Base-by-base conservation (phyloP, 2,329 filamentous ascomycete genomes). In the Clonostachys rosea region DNA sequence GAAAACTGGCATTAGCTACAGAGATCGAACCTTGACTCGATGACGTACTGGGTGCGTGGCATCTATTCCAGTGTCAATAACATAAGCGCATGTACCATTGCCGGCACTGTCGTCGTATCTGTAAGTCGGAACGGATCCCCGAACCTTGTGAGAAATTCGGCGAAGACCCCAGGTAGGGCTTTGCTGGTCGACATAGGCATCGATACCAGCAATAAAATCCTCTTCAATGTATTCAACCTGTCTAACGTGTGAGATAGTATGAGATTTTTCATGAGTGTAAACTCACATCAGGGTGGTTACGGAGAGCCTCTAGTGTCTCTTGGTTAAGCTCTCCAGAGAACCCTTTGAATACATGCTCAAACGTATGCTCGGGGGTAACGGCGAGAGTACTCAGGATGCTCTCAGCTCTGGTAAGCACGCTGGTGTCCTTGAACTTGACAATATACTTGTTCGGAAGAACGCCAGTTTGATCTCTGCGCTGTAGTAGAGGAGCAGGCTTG, bases 51-150 rank as follows among this genome's bases (percentile, higher is more conserved):
- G 91, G 75, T 99, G 94, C 43, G 92, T 82, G 57, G 78, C 70
- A 77, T 96, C 96, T 79, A 89, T 95, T 62, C 94, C 95, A 48
- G 94, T 99, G 74, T 99, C 94, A 63, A 99, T 96, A 55, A 99
- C 88, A 65, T 99, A 99, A 64, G 94, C 94, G 71, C 99, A 94
- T 58, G 99, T 94, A 67, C 94, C 95, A 78, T 97, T 91, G 67
- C 94, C 94, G 64, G 88, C 92, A 46, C 95, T 86, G 48, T 81
- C 78, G 48, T 91, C 81, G 69, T 94, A 99, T 36, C 97, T 81
- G 78, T 99, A 99, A 76, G 97, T 96, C 83, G 96, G 97, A 76
- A 94, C 97, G 68, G 83, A 91, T 59, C 88, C 86, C 54, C 79
- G 78, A 56, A 94, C 79, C 58, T 94, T 89, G 78, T 99, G 94